Evolutionary conservation across 805 yeast species (phyloP), one percentile per base, ranked within the genome.

Genomic region (Zygotorulaspora chibaensis): DNA sequence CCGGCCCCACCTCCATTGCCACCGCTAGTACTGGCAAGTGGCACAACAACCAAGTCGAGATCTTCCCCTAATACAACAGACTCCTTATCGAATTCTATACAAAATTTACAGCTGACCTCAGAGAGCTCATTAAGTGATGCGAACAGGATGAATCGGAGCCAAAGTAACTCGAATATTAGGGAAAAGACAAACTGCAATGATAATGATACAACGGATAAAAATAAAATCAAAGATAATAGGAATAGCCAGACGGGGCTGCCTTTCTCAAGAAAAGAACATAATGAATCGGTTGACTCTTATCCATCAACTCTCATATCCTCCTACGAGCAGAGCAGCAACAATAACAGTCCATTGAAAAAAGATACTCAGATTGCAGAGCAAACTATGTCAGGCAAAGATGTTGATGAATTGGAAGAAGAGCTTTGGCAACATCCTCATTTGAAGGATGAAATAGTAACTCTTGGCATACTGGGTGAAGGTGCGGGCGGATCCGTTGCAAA

Each of bases 401-500:
- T 81, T 17, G 76, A 74, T 40, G 78, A 79, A 30, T 62, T 87
- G 38, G 83, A 82, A 23, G 88, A 85, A 40, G 79, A 77, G 12
- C 88, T 82, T 42, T 90, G 97, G 96, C 76, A 79, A 52, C 55
- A 65, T 3, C 69, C 82, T 1, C 51, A 52, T 34, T 73, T 77
- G 43, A 64, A 71, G 25, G 77, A 79, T 40, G 76, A 80, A 37
- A 86, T 93, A 30, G 70, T 77, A 7, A 88, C 87, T 44, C 52
- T 90, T 31, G 81, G 81, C 16, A 74, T 79, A 25, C 65, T 91
- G 17, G 99, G 99, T 15, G 98, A 93, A 69, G 99, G 99, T 13
- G 83, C 87, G 29, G 96, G 96, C 12, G 99, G 98, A 0, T 76
- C 87, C 9, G 99, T 91, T 9, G 75, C 83, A 16, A 83, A 87